phyloP scores from a whole-genome alignment of 441 rosid species.

The Brassica hybrid region DNA sequence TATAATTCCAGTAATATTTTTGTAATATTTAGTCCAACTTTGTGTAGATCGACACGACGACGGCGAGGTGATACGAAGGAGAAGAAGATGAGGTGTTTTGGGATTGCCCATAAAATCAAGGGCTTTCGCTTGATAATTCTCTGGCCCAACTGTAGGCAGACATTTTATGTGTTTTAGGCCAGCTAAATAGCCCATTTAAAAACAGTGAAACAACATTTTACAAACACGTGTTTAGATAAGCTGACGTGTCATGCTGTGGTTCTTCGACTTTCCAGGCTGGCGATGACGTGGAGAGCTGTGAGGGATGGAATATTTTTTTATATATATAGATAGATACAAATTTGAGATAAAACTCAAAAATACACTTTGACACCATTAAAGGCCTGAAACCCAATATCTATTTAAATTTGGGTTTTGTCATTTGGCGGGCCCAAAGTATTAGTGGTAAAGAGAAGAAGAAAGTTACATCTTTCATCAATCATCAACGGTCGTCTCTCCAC shows the following conservation, averaged over 20 bases:
- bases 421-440: conserved; percentile 25
- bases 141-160: neutral
- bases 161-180: neutral
- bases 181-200: neutral
- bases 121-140: neutral
- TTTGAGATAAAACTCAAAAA: too few species aligned
- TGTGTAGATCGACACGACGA: neutral
- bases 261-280: too few species aligned
- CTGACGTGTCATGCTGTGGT: too few species aligned
- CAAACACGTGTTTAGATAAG: neutral
- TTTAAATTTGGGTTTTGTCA: neutral
- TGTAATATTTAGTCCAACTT: neutral
- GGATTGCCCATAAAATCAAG: neutral
- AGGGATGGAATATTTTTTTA: too few species aligned
- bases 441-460: conserved; percentile 27
- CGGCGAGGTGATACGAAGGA: neutral
- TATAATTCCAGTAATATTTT: neutral
- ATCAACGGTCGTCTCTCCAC: conserved; percentile 38
- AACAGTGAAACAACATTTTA: neutral
- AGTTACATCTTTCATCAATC: conserved; percentile 12
- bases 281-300: too few species aligned
- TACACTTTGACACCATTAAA: too few species aligned
- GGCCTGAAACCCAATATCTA: too few species aligned
- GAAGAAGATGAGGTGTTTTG: neutral
- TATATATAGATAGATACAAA: too few species aligned